These are phyloP conservation scores for Debaryomyces udenii DNA, from an alignment of 1,139 yeast genomes.

Conservation along the genomic window DNA sequence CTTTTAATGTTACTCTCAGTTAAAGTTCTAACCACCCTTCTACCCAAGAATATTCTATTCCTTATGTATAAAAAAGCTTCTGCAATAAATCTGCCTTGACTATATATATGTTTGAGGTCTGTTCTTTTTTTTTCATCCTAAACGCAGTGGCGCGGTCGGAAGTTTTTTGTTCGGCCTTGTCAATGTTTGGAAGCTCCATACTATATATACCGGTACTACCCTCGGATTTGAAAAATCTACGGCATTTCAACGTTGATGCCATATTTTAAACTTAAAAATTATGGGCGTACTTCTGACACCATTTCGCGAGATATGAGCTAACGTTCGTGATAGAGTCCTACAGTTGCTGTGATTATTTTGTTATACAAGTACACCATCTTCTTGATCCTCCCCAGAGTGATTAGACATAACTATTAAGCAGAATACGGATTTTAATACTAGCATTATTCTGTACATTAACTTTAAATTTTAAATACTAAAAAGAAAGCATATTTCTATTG, in stretches of 20 bases:
- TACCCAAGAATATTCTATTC: background rate
- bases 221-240: conserved; percentile 2
- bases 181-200: too few relatives aligned
- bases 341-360: too few relatives aligned
- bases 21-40: background rate
- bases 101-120: too few relatives aligned
- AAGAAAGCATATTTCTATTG: background rate
- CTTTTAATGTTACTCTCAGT: too few relatives aligned
- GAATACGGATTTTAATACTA: too few relatives aligned
- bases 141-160: too few relatives aligned
- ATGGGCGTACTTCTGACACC: conserved; percentile 1
- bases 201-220: background rate
- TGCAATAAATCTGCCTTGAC: background rate
- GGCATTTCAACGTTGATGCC: conserved; percentile 6
- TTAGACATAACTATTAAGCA: too few relatives aligned
- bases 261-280: background rate
- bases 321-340: background rate
- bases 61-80: background rate
- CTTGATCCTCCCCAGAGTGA: too few relatives aligned
- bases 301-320: conserved; percentile 3
- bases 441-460: too few relatives aligned
- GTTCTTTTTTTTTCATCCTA: too few relatives aligned
- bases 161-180: too few relatives aligned
- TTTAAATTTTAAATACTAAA: background rate
- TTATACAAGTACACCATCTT: too few relatives aligned